Conservation (phyloP, 2,329 filamentous ascomycete species). For the Aspergillus spinulosporus region DNA sequence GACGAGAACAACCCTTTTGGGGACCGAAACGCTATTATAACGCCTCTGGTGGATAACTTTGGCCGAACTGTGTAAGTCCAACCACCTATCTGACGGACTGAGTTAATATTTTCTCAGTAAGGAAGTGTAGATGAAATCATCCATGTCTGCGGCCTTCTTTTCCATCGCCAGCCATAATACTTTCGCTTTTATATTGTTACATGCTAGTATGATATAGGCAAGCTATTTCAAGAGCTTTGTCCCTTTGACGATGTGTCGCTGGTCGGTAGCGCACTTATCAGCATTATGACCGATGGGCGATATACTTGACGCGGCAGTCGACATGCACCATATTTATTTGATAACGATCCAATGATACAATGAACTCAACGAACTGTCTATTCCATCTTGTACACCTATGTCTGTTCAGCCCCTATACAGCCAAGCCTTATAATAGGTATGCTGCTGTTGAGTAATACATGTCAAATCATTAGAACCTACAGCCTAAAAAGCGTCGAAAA, state of each 20-base stretch:
- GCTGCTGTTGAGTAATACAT: neutral
- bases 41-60: constrained; percentile 33
- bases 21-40: constrained; percentile 66
- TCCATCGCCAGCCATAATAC: neutral
- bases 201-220: neutral
- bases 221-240: neutral
- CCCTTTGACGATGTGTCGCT: neutral
- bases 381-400: neutral
- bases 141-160: neutral
- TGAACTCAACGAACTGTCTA: neutral
- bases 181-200: neutral
- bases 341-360: neutral
- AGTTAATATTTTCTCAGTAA: constrained; percentile 26
- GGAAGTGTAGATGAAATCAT: constrained; percentile 26
- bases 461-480: too few species aligned
- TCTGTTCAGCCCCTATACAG: neutral
- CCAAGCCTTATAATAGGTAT: neutral
- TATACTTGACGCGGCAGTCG: neutral
- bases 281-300: neutral
- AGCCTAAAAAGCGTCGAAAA: too few species aligned
- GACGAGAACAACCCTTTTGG: constrained; percentile 87
- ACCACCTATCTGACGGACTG: neutral
- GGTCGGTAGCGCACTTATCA: neutral
- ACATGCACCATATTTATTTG: neutral
- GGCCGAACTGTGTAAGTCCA: constrained; percentile 30